Evolutionary conservation across 2,329 filamentous ascomycete species (phyloP), one percentile per base, ranked within the genome.

Genomic region (Ophiostoma himal-ulmi): DNA sequence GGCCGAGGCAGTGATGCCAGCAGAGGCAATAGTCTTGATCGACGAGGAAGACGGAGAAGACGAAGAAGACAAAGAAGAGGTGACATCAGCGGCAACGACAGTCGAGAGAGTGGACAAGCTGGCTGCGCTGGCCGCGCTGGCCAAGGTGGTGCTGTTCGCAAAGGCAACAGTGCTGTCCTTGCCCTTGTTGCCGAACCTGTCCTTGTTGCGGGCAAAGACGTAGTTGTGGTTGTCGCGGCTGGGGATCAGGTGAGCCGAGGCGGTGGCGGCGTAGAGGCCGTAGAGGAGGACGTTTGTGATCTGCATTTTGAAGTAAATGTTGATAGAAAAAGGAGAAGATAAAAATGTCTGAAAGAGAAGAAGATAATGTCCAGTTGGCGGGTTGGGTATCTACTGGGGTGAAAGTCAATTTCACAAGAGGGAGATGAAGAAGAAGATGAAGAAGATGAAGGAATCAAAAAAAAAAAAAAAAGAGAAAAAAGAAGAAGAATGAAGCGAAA

Each of bases 251-350:
- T 80, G 79, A 76, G 83, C 84, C 67, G 78, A 75, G 69, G 80
- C 77, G 68, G 81, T 76, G 74, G 79, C 79, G 77, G 81, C 82
- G 73, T 83, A 77, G 73, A 83, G 78, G 79, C 81, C 81, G 74
- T 84, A 74, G 74, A 77, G 73, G 68, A 83, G 77, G 70, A 80
- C 73, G 73, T 78, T 76, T 36, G 68, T 72, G 73, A 82, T 77
- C 80, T 84, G 84, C 84, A 86, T 86, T 71, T 80, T 84, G 79
- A 22, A 13, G 52, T 13, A 54, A 67, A 48, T 41, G 39, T 22
- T n/a, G 65, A 22, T 5, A 11, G 26, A 8, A 36, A 20, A 20
- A 20, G n/a, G 26, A 69, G 57, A 34, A 3, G 57, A 20, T 20
- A 36, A 13, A 22, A 22, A 10, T 22, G 36, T 22, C n/a, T 22